phyloP scores from a whole-genome alignment of 495 filamentous ascomycete species.

The Durotheca rogersii region DNA sequence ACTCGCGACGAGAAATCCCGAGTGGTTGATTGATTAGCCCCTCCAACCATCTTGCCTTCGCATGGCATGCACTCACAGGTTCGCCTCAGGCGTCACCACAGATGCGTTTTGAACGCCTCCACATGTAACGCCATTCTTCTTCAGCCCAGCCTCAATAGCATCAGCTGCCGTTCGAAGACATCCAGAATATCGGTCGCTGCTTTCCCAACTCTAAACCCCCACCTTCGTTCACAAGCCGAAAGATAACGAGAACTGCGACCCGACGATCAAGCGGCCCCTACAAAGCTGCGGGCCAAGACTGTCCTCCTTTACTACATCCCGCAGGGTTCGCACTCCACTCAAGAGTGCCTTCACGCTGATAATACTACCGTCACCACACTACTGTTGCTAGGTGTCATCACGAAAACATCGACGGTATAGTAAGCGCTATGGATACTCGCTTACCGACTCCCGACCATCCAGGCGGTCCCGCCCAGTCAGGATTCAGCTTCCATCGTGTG shows the following conservation, averaged over 20 bases:
- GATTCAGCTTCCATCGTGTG: constrained; percentile 5
- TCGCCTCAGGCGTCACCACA: no score
- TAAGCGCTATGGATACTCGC: constrained; percentile 20
- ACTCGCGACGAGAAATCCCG: background rate
- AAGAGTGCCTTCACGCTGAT: background rate
- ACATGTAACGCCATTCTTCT: no score
- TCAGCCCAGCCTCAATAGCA: constrained; percentile 13
- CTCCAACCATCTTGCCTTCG: constrained; percentile 11
- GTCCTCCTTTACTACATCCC: constrained; percentile 25
- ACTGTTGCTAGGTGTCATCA: constrained; percentile 13
- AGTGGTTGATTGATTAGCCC: constrained; percentile 14
- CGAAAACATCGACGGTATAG: constrained; percentile 12
- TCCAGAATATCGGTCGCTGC: constrained; percentile 13
- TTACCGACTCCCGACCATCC: constrained; percentile 11
- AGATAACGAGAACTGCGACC: constrained; percentile 8
- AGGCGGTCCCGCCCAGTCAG: constrained; percentile 20
- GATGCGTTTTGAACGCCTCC: no score
- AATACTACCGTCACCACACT: constrained; percentile 2
- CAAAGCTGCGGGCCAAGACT: constrained; percentile 17
- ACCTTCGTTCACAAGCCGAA: constrained; percentile 25
- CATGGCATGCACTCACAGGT: background rate
- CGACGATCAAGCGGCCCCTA: constrained; percentile 18
- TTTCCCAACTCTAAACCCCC: constrained; percentile 16
- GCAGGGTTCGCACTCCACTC: constrained; percentile 10
- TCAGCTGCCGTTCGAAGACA: constrained; percentile 12